These are phyloP conservation scores for Naganishia sp. DNA, from an alignment of 1,284 basidiomycete species.

Conservation along the genomic window DNA sequence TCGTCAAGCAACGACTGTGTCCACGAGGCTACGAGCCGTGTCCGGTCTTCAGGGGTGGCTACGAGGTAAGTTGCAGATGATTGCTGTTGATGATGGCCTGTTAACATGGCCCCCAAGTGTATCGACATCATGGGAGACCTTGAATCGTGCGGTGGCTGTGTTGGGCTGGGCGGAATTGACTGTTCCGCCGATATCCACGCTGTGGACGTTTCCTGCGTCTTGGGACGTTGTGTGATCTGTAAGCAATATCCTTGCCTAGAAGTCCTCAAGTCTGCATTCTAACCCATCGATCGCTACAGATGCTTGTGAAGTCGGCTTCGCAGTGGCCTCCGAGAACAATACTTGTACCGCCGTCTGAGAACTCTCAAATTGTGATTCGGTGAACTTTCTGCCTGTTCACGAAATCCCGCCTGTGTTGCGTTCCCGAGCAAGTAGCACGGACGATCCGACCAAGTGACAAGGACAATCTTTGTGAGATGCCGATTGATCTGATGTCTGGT, in stretches of 20 bases:
- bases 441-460: no score
- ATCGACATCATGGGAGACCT: constrained; percentile 15
- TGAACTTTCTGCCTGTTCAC: no score
- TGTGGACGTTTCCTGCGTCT: neutral
- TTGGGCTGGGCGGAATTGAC: constrained; percentile 5
- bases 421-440: no score
- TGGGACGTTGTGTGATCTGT: constrained; percentile 8
- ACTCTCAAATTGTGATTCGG: no score
- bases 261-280: neutral
- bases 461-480: no score
- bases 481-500: no score
- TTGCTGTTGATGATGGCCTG: no score
- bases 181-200: constrained; percentile 13
- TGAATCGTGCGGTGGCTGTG: constrained; percentile 22
- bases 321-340: neutral
- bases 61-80: neutral
- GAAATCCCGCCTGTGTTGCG: no score
- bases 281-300: neutral
- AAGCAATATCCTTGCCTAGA: neutral
- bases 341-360: neutral
- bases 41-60: constrained; percentile 14
- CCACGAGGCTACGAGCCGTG: constrained; percentile 6
- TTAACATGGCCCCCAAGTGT: constrained; percentile 1
- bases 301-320: constrained; percentile 6
- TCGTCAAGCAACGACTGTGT: constrained; percentile 4